Evolutionary conservation across 1,284 basidiomycete species (phyloP), one percentile per base, ranked within the genome.

Genomic region (Pyrrhoderma lamaoense): DNA sequence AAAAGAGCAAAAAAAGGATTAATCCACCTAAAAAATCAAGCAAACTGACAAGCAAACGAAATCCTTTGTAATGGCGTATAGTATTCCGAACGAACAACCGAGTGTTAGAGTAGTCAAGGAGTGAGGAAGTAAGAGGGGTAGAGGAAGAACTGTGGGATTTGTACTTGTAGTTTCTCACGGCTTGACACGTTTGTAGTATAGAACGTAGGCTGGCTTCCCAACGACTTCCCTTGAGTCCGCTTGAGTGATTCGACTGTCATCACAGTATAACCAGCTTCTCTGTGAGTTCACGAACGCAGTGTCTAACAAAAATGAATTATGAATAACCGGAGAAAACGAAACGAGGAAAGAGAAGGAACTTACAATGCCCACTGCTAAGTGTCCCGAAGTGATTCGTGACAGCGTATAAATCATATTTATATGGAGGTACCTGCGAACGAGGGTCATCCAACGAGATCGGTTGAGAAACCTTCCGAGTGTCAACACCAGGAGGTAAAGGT

Each of bases 351-450:
- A 23, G 2, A 39, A 34, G 5, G 2, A n/a, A 77, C 91, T 70
- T 61, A 95, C 92, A 97, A 67, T 97, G 93, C 0, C 93, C 93
- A 59, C 86, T 89, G 60, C 82, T 90, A 53, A 96, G 67, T 62
- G 84, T 93, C 4, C 93, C 93, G 65, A 84, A 89, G 69, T 97
- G 93, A 65, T 96, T 95, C 46, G 88, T 92, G 21, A 94, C 91
- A 8, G 75, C 91, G 63, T 93, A 95, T 57, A 94, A 67, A 63
- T 94, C 90, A 62, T 94, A 95, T 58, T 70, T 77, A 66, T 91
- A 95, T 8, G 92, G 91, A 27, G 89, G 89, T 8, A 82, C 62
- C 66, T 93, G 92, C 21, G 77, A 75, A 23, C 89, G 74, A 3
- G 92, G 89, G 64, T 93, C 90, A 27, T 85, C 80, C 8, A 66